phyloP scores from a whole-genome alignment of 129 eudicot species.

The Flaveria trinervia region DNA sequence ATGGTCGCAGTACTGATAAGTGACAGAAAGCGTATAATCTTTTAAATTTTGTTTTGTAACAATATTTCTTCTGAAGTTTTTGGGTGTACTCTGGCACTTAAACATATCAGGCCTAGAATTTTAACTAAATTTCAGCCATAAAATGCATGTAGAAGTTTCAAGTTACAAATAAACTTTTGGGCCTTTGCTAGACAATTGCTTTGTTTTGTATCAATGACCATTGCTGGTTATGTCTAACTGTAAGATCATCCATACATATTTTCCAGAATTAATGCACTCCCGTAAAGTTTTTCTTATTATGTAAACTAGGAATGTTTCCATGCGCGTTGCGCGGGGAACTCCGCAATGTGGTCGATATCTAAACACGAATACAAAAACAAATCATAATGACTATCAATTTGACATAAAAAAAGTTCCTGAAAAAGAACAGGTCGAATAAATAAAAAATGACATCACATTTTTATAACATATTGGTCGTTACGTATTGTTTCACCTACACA shows the following conservation, averaged over 20 bases:
- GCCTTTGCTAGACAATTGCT: not conserved
- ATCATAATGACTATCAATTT: no score
- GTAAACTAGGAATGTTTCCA: not conserved
- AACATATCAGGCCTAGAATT: not conserved
- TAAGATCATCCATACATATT: constrained; percentile 2
- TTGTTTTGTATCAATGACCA: constrained; percentile 5
- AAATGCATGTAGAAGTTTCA: not conserved
- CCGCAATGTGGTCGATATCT: no score
- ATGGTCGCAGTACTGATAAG: not conserved
- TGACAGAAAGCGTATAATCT: not conserved
- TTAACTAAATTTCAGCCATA: not conserved
- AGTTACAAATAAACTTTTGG: not conserved
- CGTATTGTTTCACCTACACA: no score
- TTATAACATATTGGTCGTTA: no score
- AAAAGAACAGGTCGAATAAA: no score
- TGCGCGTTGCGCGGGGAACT: no score
- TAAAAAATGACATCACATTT: no score
- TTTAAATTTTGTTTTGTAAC: not conserved
- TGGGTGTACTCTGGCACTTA: not conserved
- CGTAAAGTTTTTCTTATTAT: constrained; percentile 3
- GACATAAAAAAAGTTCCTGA: no score
- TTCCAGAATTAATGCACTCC: constrained; percentile 6
- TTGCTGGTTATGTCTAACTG: not conserved
- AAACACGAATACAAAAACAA: no score
- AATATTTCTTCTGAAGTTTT: not conserved